A percentile compares a stretch with the other conserved stretches of the same genome.
phyloP scores from a whole-genome alignment of 139 green algal species.

The Ulvella scutata region DNA sequence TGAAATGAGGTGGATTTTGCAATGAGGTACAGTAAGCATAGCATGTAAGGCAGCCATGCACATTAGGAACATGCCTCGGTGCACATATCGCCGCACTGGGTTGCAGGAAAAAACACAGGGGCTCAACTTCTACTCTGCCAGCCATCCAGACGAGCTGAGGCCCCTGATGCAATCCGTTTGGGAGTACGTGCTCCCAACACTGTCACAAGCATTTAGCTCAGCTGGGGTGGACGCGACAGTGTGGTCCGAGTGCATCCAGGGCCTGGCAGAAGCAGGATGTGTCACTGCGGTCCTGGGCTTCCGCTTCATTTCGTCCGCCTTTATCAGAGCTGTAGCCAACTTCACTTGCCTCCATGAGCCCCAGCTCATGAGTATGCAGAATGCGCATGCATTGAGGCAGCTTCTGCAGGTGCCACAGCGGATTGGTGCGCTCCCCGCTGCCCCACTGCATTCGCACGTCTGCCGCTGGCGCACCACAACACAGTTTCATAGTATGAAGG shows the following conservation, averaged over 20 bases:
- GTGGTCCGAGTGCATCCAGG: background rate
- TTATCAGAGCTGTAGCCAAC: background rate
- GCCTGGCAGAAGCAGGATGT: background rate
- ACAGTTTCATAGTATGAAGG: too few species aligned
- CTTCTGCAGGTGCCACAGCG: background rate
- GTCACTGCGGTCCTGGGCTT: background rate
- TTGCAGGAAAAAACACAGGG: background rate
- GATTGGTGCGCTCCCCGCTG: background rate
- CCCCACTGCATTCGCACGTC: background rate
- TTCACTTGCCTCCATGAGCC: background rate
- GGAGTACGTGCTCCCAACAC: background rate
- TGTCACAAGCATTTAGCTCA: background rate
- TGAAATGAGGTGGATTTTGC: background rate
- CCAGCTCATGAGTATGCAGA: background rate
- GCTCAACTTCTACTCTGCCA: conserved; percentile 1
- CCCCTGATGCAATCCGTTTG: background rate
- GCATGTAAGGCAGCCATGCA: too few species aligned
- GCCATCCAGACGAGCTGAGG: background rate
- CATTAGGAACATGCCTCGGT: too few species aligned
- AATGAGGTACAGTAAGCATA: too few species aligned
- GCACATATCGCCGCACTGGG: too few species aligned
- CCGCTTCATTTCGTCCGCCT: background rate
- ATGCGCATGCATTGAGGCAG: background rate
- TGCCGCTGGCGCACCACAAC: too few species aligned
- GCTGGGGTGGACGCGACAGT: background rate